phyloP scores from a whole-genome alignment of 805 yeast species.

The Barnettozyma salicaria region DNA sequence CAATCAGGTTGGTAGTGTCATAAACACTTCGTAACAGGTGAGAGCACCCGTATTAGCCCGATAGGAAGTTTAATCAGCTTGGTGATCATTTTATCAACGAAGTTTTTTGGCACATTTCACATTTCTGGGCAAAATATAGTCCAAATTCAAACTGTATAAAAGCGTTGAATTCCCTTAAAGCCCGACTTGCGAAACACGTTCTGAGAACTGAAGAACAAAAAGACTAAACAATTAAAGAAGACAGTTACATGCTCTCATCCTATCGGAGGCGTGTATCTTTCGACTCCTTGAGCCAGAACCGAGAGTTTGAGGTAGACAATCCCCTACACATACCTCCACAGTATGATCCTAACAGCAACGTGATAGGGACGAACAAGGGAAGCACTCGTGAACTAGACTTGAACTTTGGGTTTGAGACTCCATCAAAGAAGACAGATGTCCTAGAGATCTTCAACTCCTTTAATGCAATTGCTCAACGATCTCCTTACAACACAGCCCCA shows the following conservation, averaged over 20 bases:
- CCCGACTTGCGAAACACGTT: too few species aligned
- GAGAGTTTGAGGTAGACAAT: constrained; percentile 15
- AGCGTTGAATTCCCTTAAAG: too few species aligned
- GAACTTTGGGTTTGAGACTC: constrained; percentile 21
- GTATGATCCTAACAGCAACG: constrained; percentile 9
- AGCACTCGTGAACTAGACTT: constrained; percentile 14
- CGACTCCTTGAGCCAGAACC: constrained; percentile 21
- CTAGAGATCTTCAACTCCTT: constrained; percentile 17
- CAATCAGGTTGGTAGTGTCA: too few species aligned
- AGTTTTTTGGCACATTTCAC: too few species aligned
- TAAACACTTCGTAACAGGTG: too few species aligned
- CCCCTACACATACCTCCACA: constrained; percentile 26
- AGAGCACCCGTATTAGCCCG: too few species aligned
- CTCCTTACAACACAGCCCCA: constrained; percentile 1
- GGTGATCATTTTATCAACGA: too few species aligned
- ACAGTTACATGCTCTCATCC: constrained; percentile 8
- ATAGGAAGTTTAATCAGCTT: too few species aligned
- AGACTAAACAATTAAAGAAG: too few species aligned
- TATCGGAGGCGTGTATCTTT: constrained; percentile 24
- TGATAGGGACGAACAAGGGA: background rate
- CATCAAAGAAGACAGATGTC: constrained; percentile 15
- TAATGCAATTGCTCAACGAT: constrained; percentile 14
- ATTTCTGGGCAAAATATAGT: too few species aligned
- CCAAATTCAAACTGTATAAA: too few species aligned
- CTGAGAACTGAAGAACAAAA: too few species aligned